A percentile compares a stretch with the other conserved stretches of the same genome.
Conservation (phyloP, 1,139 yeast species). For the Magnusiomyces magnusii region DNA sequence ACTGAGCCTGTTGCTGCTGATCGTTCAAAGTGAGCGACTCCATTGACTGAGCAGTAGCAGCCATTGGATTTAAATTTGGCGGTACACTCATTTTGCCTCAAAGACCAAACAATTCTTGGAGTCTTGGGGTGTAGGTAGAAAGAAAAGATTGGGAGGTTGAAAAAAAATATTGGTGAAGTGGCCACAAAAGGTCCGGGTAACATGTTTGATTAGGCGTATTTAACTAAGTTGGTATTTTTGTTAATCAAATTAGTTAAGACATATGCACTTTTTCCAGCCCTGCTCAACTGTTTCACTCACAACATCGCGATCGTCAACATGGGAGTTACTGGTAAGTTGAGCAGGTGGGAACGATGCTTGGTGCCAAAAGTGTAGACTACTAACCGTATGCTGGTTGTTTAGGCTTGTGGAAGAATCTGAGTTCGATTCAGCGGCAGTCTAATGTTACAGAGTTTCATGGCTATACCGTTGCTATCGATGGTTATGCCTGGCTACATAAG, state of each 20-base stretch:
- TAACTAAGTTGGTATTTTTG: not conserved
- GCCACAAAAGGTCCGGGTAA: not conserved
- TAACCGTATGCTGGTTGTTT: too few species aligned
- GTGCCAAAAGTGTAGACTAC: too few species aligned
- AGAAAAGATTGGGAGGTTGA: not conserved
- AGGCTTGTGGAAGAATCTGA: not conserved
- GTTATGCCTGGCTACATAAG: slow-evolving; percentile 94
- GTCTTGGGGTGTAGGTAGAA: not conserved
- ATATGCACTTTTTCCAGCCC: too few species aligned
- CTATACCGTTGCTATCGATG: slow-evolving; percentile 80
- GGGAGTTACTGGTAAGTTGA: too few species aligned
- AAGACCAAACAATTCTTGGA: not conserved
- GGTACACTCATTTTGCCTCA: not conserved
- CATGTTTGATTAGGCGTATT: not conserved
- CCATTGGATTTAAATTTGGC: not conserved
- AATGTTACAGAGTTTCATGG: slow-evolving; percentile 60
- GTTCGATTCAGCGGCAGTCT: not conserved
- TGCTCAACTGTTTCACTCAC: too few species aligned
- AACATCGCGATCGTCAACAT: too few species aligned
- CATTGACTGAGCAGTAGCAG: slow-evolving; percentile 12
- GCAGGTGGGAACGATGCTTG: too few species aligned
- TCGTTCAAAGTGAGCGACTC: slow-evolving; percentile 5
- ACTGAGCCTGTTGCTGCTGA: not conserved
- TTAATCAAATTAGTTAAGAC: not conserved
- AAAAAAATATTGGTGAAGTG: not conserved